Evolutionary conservation across 2,329 filamentous ascomycete species (phyloP), one percentile per base, ranked within the genome.

Genomic region (Alternaria incomplexa): DNA sequence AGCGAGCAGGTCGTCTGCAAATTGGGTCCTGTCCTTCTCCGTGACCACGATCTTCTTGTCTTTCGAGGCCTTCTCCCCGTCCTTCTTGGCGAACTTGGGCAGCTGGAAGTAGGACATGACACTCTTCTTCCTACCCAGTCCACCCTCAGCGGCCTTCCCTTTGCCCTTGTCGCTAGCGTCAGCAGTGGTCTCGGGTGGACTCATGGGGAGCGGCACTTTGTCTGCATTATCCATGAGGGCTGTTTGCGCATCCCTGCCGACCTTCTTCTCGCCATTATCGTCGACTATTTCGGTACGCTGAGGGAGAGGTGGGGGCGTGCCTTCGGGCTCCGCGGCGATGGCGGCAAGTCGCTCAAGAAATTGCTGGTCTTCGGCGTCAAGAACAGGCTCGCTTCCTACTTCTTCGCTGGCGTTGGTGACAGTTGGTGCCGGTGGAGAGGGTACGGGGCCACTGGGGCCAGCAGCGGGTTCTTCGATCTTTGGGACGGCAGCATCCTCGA

Each of bases 341-440:
- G 83, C 81, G 4, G 83, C 84, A 30, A 88, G 83, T 32, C 80
- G 79, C 57, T 83, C 80, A 32, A 89, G 77, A 68, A 89, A 89
- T 56, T 83, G 80, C 68, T 89, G 85, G 64, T 90, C 88, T 70
- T 88, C 87, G n/a, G 86, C 83, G 17, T 85, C 87, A n/a, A 89
- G 74, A 3, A 89, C 83, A 6, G 83, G 73, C 70, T 77, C 76
- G 17, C 70, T 66, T 40, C 68, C 71, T 26, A 68, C 69, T 46
- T 79, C 73, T 32, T 79, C 72, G 58, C 62, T 66, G 4, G 72
- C 71, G 23, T 73, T 71, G 53, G 66, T 64, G 47, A 74, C 66
- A 15, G 72, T 63, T 10, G 73, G 70, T 8, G 69, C 65, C 11
- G 70, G 69, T 9, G 70, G 68, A 9, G 66, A 60, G 30, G 64